Conservation (phyloP, 768 basidiomycete species). For the Rhodotorula graminis region DNA sequence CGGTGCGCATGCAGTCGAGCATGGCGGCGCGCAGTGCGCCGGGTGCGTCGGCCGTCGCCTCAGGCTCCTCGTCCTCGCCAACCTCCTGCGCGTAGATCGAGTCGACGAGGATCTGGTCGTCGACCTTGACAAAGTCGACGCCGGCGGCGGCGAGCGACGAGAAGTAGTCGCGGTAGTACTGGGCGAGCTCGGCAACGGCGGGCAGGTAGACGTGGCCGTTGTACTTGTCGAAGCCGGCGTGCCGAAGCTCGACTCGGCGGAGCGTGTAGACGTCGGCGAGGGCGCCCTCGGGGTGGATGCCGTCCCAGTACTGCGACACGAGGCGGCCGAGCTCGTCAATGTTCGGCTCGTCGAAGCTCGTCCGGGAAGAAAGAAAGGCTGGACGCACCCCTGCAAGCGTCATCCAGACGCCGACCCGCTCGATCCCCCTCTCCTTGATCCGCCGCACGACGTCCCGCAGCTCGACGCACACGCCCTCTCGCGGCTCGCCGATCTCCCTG, state of each 20-base stretch:
- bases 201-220: constrained; percentile 23
- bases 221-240: not conserved
- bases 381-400: constrained; percentile 20
- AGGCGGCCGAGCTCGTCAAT: not conserved
- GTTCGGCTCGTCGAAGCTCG: not conserved
- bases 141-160: constrained; percentile 27
- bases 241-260: constrained; percentile 4
- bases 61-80: not conserved
- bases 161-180: constrained; percentile 38
- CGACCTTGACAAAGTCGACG: constrained; percentile 41
- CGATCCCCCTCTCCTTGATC: constrained; percentile 32
- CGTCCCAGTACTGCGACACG: constrained; percentile 37
- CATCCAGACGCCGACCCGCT: constrained; percentile 41
- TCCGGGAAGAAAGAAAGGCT: not conserved
- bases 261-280: constrained; percentile 24
- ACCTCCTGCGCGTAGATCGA: constrained; percentile 11
- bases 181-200: not conserved
- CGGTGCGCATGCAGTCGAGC: constrained; percentile 1
- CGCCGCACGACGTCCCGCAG: constrained; percentile 13
- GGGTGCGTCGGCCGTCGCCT: not conserved
- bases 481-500: not conserved
- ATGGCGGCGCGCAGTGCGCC: constrained; percentile 15
- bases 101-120: constrained; percentile 39
- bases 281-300: constrained; percentile 22
- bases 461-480: constrained; percentile 10